These are phyloP conservation scores for Termitomyces heimii DNA, from an alignment of 768 basidiomycete species.

Conservation along the genomic window DNA sequence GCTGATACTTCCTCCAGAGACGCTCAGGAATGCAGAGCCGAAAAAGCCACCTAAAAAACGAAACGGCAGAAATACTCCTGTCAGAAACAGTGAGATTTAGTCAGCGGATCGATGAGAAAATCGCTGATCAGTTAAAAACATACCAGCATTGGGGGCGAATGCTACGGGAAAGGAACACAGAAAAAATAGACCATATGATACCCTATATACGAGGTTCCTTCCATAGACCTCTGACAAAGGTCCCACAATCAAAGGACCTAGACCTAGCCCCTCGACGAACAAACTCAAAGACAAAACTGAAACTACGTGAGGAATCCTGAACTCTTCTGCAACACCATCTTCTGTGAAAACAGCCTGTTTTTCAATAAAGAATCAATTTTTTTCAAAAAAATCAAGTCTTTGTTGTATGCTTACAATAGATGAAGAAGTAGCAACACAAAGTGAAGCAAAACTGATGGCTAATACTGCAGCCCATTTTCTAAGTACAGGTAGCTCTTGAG, in stretches of 20 bases:
- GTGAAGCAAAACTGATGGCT: constrained; percentile 38
- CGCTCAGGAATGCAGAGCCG: constrained; percentile 52
- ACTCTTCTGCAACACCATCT: constrained; percentile 42
- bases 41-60: constrained; percentile 50
- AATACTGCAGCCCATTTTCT: constrained; percentile 46
- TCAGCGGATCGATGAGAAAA: not conserved
- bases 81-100: not conserved
- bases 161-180: constrained; percentile 66
- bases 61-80: constrained; percentile 55
- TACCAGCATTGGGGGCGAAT: constrained; percentile 63
- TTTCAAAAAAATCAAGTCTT: not conserved
- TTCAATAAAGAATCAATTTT: not conserved
- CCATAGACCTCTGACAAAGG: constrained; percentile 57
- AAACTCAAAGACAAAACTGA: constrained; percentile 50
- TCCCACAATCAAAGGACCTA: constrained; percentile 51
- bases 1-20: constrained; percentile 49
- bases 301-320: constrained; percentile 40
- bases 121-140: constrained; percentile 13
- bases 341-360: constrained; percentile 60
- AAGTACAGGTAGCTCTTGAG: constrained; percentile 29
- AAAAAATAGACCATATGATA: constrained; percentile 58
- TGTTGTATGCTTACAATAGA: constrained; percentile 38
- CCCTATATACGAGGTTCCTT: constrained; percentile 54
- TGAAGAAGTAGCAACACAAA: constrained; percentile 51
- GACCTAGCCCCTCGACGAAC: constrained; percentile 53